Evolutionary conservation across 176 grass and related monocot genomes (phyloP), one percentile per base, ranked within the genome.

Genomic region (Carex scoparia): DNA sequence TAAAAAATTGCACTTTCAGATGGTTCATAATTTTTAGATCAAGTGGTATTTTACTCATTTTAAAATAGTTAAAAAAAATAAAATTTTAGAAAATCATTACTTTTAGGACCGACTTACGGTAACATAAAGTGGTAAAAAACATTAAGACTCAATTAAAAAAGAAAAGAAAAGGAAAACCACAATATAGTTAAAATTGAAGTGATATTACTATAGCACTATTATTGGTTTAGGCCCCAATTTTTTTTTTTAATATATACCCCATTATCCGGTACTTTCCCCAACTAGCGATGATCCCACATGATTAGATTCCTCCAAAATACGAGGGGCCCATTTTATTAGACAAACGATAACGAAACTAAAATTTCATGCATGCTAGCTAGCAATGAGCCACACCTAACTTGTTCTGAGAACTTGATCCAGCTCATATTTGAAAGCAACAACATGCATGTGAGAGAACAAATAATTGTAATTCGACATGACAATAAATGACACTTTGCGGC

Each of bases 281-380:
- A 23, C 16, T 23, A 46, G 69, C 38, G 40, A 48, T 71, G 42
- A 56, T 33, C 61, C 3, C 63, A 68, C 81, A 83, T 83, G 81
- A 16, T 83, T 83, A 67, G 63, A 83, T 55, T 83, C 81, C 18
- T 83, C 81, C 81, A 83, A 83, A 69, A 9, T 68, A 32, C 14
- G 0, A 6, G 19, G 60, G 81, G 12, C 61, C 81, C 81, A 67
- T 68, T n/a, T 69, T 7, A 67, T 68, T 31, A 83, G 61, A 66
- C 38, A 64, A 81, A 81, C 23, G 48, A 48, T 65, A 38, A 63
- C 49, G 4, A 6, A 30, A 62, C 37, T 48, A 38, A 35, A 46
- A 28, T 30, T 12, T 30, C 33, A 42, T 81, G 33, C 56, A 44
- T 81, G 33, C 61, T 81, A 60, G 76, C 76, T 57, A 81, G 53